Percentiles rank a stretch among this genome's conserved stretches.
These are phyloP conservation scores for Quercus mongolica DNA, from an alignment of 306 rosid genomes.

Conservation along the genomic window DNA sequence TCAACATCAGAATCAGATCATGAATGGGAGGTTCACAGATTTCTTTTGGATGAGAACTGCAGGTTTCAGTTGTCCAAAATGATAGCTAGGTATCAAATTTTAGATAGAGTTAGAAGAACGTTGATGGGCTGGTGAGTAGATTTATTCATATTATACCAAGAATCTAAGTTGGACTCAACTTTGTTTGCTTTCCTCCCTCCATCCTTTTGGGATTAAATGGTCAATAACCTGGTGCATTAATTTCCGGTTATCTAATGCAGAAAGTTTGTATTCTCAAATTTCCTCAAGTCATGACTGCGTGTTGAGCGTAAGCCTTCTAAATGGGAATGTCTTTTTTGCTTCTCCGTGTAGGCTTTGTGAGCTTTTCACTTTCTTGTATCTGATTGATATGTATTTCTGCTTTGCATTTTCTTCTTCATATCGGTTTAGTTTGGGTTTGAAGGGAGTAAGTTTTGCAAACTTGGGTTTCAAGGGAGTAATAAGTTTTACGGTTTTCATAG, in stretches of 20 bases:
- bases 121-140: conserved; percentile 75
- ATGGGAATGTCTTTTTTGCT: not conserved
- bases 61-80: conserved; percentile 53
- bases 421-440: not conserved
- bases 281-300: not conserved
- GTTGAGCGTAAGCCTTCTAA: not conserved
- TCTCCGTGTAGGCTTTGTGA: not conserved
- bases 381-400: not conserved
- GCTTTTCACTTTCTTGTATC: not conserved
- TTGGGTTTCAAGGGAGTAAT: not conserved
- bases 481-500: not conserved
- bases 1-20: conserved; percentile 54
- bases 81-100: conserved; percentile 61
- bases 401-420: not conserved
- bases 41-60: conserved; percentile 62
- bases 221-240: not conserved
- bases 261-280: not conserved
- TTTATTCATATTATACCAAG: not conserved
- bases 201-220: not conserved
- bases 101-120: conserved; percentile 68
- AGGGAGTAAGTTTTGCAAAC: not conserved
- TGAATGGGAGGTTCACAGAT: conserved; percentile 86
- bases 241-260: too few relatives aligned
- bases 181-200: not conserved
- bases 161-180: not conserved